Evolutionary conservation across 805 yeast species (phyloP).

Genomic region (Saccharomycopsis sp.): DNA sequence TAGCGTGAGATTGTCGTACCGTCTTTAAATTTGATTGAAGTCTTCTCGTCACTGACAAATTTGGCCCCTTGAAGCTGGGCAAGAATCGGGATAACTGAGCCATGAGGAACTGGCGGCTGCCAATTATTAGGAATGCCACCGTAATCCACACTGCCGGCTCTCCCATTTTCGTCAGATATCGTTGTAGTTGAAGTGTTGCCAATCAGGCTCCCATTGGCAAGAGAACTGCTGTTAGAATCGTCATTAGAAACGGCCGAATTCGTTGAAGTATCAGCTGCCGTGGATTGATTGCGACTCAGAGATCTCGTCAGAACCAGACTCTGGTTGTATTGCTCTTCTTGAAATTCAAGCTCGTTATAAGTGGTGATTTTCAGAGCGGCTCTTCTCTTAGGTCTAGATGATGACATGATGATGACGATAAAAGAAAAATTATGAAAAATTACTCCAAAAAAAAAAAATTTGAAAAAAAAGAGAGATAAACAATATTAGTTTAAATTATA

Average conservation of each 20-base stretch:
- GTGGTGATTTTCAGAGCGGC: slow-evolving; percentile 19
- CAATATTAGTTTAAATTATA: no score
- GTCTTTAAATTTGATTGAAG: slow-evolving; percentile 20
- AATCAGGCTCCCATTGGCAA: no score
- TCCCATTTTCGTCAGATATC: neutral
- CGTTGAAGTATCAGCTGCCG: no score
- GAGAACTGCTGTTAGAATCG: neutral
- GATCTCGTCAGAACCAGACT: no score
- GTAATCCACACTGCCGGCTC: neutral
- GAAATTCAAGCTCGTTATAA: slow-evolving; percentile 14
- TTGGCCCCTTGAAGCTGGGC: slow-evolving; percentile 5
- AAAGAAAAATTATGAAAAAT: no score
- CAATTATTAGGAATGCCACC: slow-evolving; percentile 18
- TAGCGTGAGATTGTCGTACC: slow-evolving; percentile 24
- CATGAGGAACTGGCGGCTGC: slow-evolving; percentile 12
- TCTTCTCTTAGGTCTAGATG: slow-evolving; percentile 20
- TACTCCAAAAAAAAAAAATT: no score
- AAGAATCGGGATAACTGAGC: slow-evolving; percentile 10
- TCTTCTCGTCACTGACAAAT: neutral
- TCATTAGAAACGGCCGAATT: neutral
- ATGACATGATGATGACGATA: slow-evolving; percentile 1
- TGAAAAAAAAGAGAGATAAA: no score
- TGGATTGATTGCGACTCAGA: no score
- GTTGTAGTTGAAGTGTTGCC: neutral
- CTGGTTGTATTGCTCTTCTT: neutral